Evolutionary conservation across 768 basidiomycete genomes (phyloP), one percentile per base, ranked within the genome.

Genomic region (Cystofilobasidium ferigula): DNA sequence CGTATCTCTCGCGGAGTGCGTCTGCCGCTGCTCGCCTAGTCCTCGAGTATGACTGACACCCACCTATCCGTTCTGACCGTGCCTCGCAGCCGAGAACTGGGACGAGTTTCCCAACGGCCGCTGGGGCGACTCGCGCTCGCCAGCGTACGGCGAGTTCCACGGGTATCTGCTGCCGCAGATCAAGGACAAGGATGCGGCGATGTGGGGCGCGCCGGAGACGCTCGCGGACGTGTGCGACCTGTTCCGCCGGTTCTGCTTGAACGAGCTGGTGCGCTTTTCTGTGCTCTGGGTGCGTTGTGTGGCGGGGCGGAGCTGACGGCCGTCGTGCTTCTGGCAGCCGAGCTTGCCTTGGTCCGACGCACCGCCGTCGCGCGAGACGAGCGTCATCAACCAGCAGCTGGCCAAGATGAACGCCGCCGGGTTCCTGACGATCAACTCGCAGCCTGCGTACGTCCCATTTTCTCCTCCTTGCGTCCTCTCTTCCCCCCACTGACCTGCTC

Each of bases 71-170:
- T 18, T 47, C 30, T 42, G 9, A 24, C 28, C 13, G 1, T 34
- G 13, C 13, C 38, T 38, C 14, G 18, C 43, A 67, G 69, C 95
- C 18, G 92, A 95, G 74, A 89, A 95, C 73, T 99, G 95, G 95
- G 95, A 99, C 74, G 94, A 98, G 75, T 98, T 95, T 76, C 95
- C 95, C 58, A 99, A 99, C 75, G 95, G 95, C 63, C 89, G 95
- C 70, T 99, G 94, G 73, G 95, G 95, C 71, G 95, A 98, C 78
- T 86, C 93, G 9, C 84, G 95, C 65, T 90, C 88, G 81, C 95
- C 95, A 34, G 95, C 95, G 18, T 99, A 95, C 71, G 95, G 95
- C 72, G 95, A 99, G 77, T 78, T 99, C 62, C 94, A 99, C 73
- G 94, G 94, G 1, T 63, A 68, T 48, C 61, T 68, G 12, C 67